Evolutionary conservation across 768 basidiomycete genomes (phyloP).

Genomic region (Porpolomopsis calyptriformis): DNA sequence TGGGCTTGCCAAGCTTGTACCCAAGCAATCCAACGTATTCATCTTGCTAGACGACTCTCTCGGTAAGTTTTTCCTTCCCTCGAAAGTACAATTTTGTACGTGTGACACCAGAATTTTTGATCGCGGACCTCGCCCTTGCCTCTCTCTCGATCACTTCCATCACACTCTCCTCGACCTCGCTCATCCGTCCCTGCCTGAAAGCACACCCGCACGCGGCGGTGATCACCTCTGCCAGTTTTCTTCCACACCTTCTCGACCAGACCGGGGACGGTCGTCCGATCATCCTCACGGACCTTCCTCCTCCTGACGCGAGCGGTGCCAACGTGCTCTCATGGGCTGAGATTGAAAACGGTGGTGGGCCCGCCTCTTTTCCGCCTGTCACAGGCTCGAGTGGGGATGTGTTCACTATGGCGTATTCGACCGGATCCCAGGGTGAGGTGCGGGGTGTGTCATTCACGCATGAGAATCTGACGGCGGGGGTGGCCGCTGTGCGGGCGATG

Average conservation of each 20-base stretch:
- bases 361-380: too few species aligned
- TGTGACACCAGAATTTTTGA: conserved; percentile 51
- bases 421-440: conserved; percentile 47
- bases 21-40: conserved; percentile 57
- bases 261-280: conserved; percentile 42
- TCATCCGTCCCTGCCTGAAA: conserved; percentile 59
- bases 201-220: conserved; percentile 62
- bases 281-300: conserved; percentile 55
- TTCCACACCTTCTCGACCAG: conserved; percentile 61
- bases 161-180: conserved; percentile 46
- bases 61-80: conserved; percentile 32
- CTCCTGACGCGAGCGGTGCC: conserved; percentile 40
- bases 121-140: conserved; percentile 70
- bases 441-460: conserved; percentile 67
- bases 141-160: conserved; percentile 58
- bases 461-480: conserved; percentile 79
- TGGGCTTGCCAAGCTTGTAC: conserved; percentile 52
- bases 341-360: conserved; percentile 57
- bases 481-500: conserved; percentile 66
- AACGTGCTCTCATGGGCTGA: conserved; percentile 59
- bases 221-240: conserved; percentile 54
- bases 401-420: conserved; percentile 58
- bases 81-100: not conserved
- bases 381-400: too few species aligned
- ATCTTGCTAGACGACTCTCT: conserved; percentile 70